Conservation (phyloP, 768 basidiomycete species). For the Crucibulum laeve region DNA sequence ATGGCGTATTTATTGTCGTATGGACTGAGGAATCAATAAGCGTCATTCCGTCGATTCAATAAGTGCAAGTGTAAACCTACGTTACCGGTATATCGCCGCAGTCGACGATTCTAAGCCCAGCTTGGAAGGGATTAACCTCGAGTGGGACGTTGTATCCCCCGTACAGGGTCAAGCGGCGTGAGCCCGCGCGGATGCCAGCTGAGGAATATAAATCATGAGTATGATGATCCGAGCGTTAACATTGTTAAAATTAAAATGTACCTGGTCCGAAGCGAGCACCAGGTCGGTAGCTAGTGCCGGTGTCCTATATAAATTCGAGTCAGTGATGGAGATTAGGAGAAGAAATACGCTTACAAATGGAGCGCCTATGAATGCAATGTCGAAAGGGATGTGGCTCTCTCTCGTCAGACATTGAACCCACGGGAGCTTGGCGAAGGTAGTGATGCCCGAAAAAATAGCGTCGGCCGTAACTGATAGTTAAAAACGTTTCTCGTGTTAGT, state of each 20-base stretch:
- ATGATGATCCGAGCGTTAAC: no score
- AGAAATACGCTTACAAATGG: slow-evolving; percentile 51
- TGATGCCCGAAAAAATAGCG: slow-evolving; percentile 77
- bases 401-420: slow-evolving; percentile 76
- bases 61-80: slow-evolving; percentile 16
- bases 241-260: slow-evolving; percentile 12
- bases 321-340: neutral
- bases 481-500: neutral
- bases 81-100: slow-evolving; percentile 79
- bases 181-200: slow-evolving; percentile 76
- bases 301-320: slow-evolving; percentile 38
- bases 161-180: slow-evolving; percentile 68
- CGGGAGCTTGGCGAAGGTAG: slow-evolving; percentile 85
- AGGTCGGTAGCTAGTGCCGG: slow-evolving; percentile 72
- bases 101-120: slow-evolving; percentile 67
- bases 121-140: slow-evolving; percentile 64
- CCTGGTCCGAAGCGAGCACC: slow-evolving; percentile 82
- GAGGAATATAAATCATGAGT: no score
- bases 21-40: slow-evolving; percentile 29
- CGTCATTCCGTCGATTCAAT: neutral
- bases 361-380: slow-evolving; percentile 81
- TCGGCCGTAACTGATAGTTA: slow-evolving; percentile 65
- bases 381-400: slow-evolving; percentile 53
- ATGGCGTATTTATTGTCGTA: slow-evolving; percentile 75
- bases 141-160: slow-evolving; percentile 80